Evolutionary conservation across 148 eudicot species (phyloP).

Genomic region (Vaccinium myrtillus): DNA sequence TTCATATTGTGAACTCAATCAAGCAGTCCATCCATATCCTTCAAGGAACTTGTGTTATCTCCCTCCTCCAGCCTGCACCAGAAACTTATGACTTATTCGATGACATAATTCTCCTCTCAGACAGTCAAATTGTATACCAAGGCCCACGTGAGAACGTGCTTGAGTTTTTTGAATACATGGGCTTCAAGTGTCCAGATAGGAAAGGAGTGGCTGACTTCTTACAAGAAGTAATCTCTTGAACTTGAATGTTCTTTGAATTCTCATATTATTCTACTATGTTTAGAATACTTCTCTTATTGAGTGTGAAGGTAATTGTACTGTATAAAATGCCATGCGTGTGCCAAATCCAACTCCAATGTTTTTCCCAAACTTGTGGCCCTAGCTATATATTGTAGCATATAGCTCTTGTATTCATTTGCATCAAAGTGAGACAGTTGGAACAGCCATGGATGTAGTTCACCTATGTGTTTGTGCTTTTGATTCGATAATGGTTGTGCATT

Average conservation of each 20-base stretch:
- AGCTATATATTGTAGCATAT: background rate
- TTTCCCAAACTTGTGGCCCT: background rate
- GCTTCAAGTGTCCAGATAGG: slow-evolving; percentile 24
- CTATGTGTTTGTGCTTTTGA: background rate
- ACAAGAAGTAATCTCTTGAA: slow-evolving; percentile 22
- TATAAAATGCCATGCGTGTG: background rate
- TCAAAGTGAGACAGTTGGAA: background rate
- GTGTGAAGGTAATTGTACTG: background rate
- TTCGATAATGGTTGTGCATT: background rate
- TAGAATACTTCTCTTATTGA: background rate
- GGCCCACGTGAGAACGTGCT: slow-evolving; percentile 21
- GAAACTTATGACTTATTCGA: slow-evolving; percentile 30
- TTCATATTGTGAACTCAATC: slow-evolving; percentile 23
- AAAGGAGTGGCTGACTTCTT: slow-evolving; percentile 32
- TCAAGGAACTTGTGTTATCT: slow-evolving; percentile 20
- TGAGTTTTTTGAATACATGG: slow-evolving; percentile 21
- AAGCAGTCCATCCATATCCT: slow-evolving; percentile 19
- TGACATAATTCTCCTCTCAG: slow-evolving; percentile 26
- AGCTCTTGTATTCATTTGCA: background rate
- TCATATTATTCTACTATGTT: background rate
- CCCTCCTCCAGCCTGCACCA: slow-evolving; percentile 27
- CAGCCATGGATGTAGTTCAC: background rate
- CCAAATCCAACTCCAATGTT: background rate
- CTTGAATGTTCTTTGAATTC: background rate
- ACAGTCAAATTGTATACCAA: slow-evolving; percentile 24